Evolutionary conservation across 2,329 filamentous ascomycete genomes (phyloP).

Genomic region (Cladorrhinum sp.): DNA sequence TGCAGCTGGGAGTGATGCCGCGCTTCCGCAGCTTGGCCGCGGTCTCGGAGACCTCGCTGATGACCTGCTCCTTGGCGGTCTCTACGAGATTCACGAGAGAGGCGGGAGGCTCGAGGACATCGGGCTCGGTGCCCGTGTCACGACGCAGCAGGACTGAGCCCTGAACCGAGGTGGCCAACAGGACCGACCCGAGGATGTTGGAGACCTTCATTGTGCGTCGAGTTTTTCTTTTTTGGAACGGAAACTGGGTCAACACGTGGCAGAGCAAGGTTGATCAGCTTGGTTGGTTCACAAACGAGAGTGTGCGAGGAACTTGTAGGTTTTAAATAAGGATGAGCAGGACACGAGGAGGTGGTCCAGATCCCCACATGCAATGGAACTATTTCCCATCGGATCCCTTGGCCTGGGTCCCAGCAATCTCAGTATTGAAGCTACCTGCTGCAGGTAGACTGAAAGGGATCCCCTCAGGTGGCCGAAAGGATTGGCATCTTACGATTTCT

Average conservation of each 20-base stretch:
- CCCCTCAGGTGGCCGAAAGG: no score
- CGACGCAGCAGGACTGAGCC: constrained; percentile 16
- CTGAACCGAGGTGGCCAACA: constrained; percentile 18
- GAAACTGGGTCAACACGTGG: not conserved
- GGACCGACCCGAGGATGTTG: constrained; percentile 18
- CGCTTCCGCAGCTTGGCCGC: constrained; percentile 24
- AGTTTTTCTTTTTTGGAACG: not conserved
- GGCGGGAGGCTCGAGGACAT: constrained; percentile 14
- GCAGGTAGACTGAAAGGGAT: not conserved
- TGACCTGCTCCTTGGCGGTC: constrained; percentile 22
- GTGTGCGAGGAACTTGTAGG: not conserved
- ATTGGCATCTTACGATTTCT: not conserved
- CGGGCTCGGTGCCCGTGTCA: constrained; percentile 7
- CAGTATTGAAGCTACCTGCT: not conserved
- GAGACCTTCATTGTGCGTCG: constrained; percentile 20
- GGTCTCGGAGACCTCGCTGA: constrained; percentile 19
- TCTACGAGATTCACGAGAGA: constrained; percentile 22
- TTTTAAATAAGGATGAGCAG: not conserved
- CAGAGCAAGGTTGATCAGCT: not conserved
- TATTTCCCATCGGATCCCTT: not conserved
- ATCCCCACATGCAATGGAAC: not conserved
- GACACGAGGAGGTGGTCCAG: not conserved
- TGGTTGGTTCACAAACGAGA: not conserved
- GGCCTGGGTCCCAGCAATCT: not conserved
- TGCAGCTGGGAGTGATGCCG: constrained; percentile 26